These are phyloP conservation scores for Boletellus deceptivus DNA, from an alignment of 1,284 basidiomycete species.

Conservation along the genomic window DNA sequence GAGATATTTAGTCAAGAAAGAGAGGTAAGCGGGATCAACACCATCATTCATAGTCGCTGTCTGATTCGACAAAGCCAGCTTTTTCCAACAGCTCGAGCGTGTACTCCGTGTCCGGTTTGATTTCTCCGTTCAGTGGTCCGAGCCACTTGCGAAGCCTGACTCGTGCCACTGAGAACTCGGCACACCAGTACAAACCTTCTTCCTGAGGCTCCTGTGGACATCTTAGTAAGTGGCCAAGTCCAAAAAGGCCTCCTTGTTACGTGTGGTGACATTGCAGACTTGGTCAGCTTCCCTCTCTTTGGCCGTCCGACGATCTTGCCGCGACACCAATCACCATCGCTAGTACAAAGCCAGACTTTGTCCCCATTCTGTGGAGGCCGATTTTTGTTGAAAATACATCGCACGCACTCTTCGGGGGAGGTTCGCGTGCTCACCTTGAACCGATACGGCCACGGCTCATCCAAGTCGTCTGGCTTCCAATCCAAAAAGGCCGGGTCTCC, in stretches of 20 bases:
- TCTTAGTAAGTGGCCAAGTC: too few species aligned
- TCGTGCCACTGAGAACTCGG: conserved; percentile 39
- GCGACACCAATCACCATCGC: conserved; percentile 47
- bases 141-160: conserved; percentile 48
- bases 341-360: conserved; percentile 51
- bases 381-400: not conserved
- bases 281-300: conserved; percentile 41
- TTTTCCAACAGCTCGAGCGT: conserved; percentile 42
- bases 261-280: conserved; percentile 37
- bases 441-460: conserved; percentile 53
- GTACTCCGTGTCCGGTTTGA: conserved; percentile 53
- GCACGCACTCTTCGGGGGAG: too few species aligned
- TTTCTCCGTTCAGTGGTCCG: conserved; percentile 59
- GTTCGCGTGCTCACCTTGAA: conserved; percentile 41
- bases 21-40: too few species aligned
- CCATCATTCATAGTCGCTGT: conserved; percentile 5
- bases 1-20: not conserved
- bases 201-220: conserved; percentile 3
- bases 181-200: conserved; percentile 52
- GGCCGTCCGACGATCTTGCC: conserved; percentile 46
- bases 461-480: conserved; percentile 42
- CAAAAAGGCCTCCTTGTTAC: too few species aligned
- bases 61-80: conserved; percentile 21
- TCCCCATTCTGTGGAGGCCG: conserved; percentile 40
- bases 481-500: conserved; percentile 19